Evolutionary conservation across 2,329 filamentous ascomycete species (phyloP), one percentile per base, ranked within the genome.

Genomic region (Thermoascus crustaceus): DNA sequence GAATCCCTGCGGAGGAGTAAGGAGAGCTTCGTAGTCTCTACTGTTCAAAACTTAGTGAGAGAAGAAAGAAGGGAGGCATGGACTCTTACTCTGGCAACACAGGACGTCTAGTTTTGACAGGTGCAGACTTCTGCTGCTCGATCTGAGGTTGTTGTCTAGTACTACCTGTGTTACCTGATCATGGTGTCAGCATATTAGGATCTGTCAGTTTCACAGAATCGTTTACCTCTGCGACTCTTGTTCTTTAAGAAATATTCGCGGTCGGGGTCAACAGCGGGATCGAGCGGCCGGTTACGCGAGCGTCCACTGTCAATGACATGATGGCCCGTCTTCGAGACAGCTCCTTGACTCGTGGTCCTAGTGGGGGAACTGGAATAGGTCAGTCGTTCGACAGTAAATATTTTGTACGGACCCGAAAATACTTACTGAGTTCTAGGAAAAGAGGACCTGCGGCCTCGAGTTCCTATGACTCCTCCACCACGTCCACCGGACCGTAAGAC

Each of bases 391-490:
- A 17, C 24, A 26, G n/a, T 26, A 19, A 9, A 20, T 10, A 18
- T 20, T n/a, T 14, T 13, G 20, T n/a, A 4, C 16, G 22, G 14
- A 29, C 8, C 26, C 6, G 26, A 29, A 6, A 14, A 11, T 16
- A 23, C 18, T 17, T 25, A 19, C 26, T 17, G 7, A 13, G 21
- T 35, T 27, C 11, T 34, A 10, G 40, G 37, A 7, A 25, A 19
- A 23, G 16, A 18, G 20, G 21, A 9, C 9, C n/a, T 25, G 24
- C 46, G 49, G 7, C 42, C 43, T 32, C 48, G 44, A 22, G 40
- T 47, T 6, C 52, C 53, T 20, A 38, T 37, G 14, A 46, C 44
- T 26, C 52, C 53, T 20, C 48, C 47, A 19, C 56, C 54, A 29
- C 49, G 48, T 5, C 48, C 49, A 34, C 14, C 32, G 40, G n/a